Evolutionary conservation across 78 protist genomes (phyloP).

Genomic region (Chrysochromulina parva): DNA sequence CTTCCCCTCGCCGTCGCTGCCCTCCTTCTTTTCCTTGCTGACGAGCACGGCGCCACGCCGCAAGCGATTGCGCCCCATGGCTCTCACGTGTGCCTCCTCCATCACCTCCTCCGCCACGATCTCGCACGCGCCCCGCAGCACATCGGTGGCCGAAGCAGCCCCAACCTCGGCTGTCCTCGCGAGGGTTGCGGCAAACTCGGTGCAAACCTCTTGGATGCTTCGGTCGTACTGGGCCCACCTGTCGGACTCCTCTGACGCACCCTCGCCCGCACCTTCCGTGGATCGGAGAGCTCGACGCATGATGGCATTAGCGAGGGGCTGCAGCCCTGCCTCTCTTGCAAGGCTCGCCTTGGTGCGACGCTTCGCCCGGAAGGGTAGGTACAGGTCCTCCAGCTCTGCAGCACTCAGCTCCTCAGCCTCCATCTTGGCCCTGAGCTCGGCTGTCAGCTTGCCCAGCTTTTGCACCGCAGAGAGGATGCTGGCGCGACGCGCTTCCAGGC

Average conservation of each 20-base stretch:
- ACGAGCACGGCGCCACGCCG: background rate
- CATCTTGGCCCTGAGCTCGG: background rate
- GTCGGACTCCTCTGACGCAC: background rate
- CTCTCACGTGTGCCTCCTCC: background rate
- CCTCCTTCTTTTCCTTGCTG: background rate
- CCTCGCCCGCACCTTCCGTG: background rate
- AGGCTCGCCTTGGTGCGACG: background rate
- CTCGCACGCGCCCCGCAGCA: background rate
- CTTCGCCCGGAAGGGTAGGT: slow-evolving; percentile 22
- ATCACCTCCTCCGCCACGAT: background rate
- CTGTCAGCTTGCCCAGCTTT: background rate
- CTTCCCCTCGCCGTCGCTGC: background rate
- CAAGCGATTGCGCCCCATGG: background rate
- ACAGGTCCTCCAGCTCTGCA: background rate
- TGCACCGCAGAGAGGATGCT: background rate
- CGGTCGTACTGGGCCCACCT: no score
- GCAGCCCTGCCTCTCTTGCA: background rate
- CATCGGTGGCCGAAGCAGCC: no score
- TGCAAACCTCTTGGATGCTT: no score
- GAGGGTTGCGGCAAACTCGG: no score
- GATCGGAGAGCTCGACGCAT: background rate
- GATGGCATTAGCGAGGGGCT: background rate
- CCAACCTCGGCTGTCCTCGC: no score
- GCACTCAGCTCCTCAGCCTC: background rate
- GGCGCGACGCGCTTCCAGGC: no score